Base-by-base conservation (phyloP, 164 flowering plant species). In the Sextonia rubra region DNA sequence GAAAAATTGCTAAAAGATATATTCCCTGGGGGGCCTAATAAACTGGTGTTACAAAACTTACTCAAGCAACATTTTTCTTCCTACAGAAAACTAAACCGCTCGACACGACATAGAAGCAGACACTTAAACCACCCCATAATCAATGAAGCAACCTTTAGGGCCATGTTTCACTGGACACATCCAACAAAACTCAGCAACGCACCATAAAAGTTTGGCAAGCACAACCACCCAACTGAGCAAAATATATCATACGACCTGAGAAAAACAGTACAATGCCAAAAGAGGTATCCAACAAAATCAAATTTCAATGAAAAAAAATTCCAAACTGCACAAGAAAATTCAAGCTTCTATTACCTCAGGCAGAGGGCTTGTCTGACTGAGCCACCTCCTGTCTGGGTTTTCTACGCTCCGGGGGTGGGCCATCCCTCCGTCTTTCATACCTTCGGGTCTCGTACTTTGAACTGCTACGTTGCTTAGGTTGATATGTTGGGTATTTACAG, bases 401-500 rank as follows among this genome's bases (percentile, higher is more conserved):
- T 77, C 83, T 83, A 26, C 70, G 79, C 12, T 88, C 82, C 69
- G 86, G 72, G 69, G 92, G 92, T 18, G 94, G 91, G 18, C 89
- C 93, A 84, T 85, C 89, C 78, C 84, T 87, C 60, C 86, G 82
- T 79, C 97, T 86, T 61, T 84, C 96, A 69, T 95, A 91, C 47
- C 84, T 90, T 82, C 87, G 82, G 74, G 88, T 87, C 75, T 84
- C 90, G 60, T 81, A 83, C 77, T 87, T 95, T 14, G 93, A 82
- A 56, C 80, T 71, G 49, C 82, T 78, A 11, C 86, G 76, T 75
- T 85, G 86, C 83, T 87, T 94, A 58, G 97, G 97, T 77, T 91
- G 95, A 78, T 92, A 92, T 64, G 92, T 87, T 11, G 99, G 98
- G 67, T 92, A 92, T 73, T 85, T 86, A 83, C 94, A 88, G 6